A percentile compares a stretch with the other conserved stretches of the same genome.
phyloP scores from a whole-genome alignment of 208 protist genomes.

The Kentomonas sorsogonicus region DNA sequence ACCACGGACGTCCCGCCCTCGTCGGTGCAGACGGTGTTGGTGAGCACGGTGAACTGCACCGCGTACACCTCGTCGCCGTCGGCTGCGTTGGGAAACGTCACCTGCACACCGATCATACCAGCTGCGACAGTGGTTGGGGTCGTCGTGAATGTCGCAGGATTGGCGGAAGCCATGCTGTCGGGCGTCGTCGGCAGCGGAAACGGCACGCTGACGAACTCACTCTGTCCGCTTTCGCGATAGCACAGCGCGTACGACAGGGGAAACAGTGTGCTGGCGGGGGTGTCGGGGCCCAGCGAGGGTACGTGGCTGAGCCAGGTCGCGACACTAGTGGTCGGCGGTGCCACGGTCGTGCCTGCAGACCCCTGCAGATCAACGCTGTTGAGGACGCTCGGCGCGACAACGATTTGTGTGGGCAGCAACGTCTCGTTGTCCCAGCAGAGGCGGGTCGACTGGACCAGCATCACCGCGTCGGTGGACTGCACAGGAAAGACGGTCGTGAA shows the following conservation, averaged over 20 bases:
- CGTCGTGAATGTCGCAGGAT: conserved; percentile 56
- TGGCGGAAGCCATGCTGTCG: conserved; percentile 23
- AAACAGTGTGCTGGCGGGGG: conserved; percentile 38
- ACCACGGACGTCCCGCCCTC: conserved; percentile 24
- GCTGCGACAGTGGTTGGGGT: conserved; percentile 31
- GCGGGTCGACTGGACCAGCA: conserved; percentile 57
- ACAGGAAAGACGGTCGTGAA: conserved; percentile 28
- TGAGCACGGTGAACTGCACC: conserved; percentile 55
- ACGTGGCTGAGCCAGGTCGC: conserved; percentile 59
- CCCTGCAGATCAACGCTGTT: conserved; percentile 11
- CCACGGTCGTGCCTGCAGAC: background rate
- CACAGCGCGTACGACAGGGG: conserved; percentile 70
- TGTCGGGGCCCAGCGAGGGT: conserved; percentile 73
- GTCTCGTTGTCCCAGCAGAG: conserved; percentile 68
- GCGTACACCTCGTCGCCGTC: conserved; percentile 66
- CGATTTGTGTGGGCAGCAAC: conserved; percentile 21
- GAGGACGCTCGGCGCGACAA: conserved; percentile 27
- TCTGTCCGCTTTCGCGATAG: conserved; percentile 62
- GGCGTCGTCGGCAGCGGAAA: conserved; percentile 10
- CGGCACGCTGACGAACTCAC: conserved; percentile 76
- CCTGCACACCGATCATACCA: conserved; percentile 48
- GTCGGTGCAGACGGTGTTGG: conserved; percentile 69
- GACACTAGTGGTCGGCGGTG: conserved; percentile 8
- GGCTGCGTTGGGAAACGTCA: conserved; percentile 46
- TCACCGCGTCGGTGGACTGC: conserved; percentile 37